Evolutionary conservation across 2,329 filamentous ascomycete genomes (phyloP), one percentile per base, ranked within the genome.

Genomic region (Xylariaceae sp.): DNA sequence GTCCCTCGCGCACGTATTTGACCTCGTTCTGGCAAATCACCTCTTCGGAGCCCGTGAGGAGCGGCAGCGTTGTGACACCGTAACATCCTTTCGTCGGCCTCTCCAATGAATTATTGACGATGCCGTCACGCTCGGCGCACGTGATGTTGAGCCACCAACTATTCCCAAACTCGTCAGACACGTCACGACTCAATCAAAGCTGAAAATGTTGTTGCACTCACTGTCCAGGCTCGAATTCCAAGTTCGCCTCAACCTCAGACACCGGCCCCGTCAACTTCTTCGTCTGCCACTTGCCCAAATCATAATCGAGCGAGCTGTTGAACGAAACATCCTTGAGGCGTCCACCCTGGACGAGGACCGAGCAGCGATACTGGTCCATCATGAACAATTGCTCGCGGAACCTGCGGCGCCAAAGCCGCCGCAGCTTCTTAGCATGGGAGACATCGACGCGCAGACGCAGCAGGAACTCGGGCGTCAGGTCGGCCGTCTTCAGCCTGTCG

Each of bases 111-210:
- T 72, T 76, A 6, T 72, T 74, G 7, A 83, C 76, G 15, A 85
- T 80, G 17, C 82, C 82, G 64, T 85, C 82, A 34, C 80, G 77
- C 60, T 79, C 74, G 1, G 81, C 82, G 64, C 82, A 84, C 42
- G 80, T 77, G 37, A 84, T 73, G 56, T 82, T 81, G 15, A 82
- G 69, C 81, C 82, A 85, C 82, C 80, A 86, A 57, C 82, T 85
- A 56, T 17, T 35, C 9, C 39, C 10, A 42, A 49, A 34, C 57
- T 52, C 57, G 55, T 34, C 37, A 49, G n/a, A 30, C 4, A 17
- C 39, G 35, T 13, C 23, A 39, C 9, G 8, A 9, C n/a, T 15
- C 37, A 37, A 51, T 35, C 48, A 11, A 18, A 42, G 15, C 13
- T 9, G 15, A 6, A 10, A 35, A 45, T 45, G 9, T 15, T 2